phyloP scores from a whole-genome alignment of 139 green algal species.

The Closterium sp. region DNA sequence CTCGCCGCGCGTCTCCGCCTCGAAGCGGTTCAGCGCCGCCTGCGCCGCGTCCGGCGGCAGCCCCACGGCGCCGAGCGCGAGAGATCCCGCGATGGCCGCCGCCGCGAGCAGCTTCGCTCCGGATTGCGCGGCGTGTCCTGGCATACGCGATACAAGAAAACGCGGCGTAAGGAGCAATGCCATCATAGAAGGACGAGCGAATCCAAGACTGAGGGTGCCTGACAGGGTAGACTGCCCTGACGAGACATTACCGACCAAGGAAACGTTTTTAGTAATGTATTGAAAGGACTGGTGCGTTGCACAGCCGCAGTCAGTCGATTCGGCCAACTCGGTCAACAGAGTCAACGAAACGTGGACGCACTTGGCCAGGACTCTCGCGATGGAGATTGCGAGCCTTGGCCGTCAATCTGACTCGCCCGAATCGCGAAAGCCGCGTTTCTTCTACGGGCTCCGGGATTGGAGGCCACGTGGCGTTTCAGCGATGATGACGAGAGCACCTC shows the following conservation, averaged over 20 bases:
- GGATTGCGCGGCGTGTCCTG: background rate
- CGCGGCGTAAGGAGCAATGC: background rate
- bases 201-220: too few species aligned
- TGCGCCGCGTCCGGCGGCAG: conserved; percentile 21
- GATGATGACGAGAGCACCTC: background rate
- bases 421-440: background rate
- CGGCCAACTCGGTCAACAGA: too few species aligned
- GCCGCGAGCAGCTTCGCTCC: background rate
- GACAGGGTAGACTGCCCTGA: too few species aligned
- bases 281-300: too few species aligned
- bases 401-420: background rate
- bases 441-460: background rate
- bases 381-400: too few species aligned
- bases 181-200: background rate
- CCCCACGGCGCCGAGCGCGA: background rate
- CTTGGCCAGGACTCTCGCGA: too few species aligned
- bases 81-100: background rate
- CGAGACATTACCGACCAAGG: too few species aligned
- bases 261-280: too few species aligned
- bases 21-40: conserved; percentile 54
- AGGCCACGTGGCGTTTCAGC: background rate
- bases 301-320: too few species aligned
- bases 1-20: conserved; percentile 45
- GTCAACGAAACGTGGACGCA: too few species aligned
- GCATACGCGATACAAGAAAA: background rate